Evolutionary conservation across 164 flowering plant genomes (phyloP).

Genomic region (Nelumbo lutea): DNA sequence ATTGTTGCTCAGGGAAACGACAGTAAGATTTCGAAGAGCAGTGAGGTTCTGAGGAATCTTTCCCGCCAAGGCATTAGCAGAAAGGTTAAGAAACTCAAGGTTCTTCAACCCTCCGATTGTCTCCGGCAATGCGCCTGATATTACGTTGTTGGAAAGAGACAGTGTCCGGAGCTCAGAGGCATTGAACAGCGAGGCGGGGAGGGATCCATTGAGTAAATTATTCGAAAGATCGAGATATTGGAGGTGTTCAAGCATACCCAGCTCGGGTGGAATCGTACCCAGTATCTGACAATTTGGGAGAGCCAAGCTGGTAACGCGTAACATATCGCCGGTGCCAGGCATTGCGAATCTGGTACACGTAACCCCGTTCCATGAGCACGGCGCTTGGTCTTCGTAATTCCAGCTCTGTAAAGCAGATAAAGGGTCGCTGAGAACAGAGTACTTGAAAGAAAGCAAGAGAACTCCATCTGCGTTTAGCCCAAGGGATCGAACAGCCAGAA

Average conservation of each 20-base stretch:
- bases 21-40: slow-evolving; percentile 37
- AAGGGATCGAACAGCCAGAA: slow-evolving; percentile 10
- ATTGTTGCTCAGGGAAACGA: slow-evolving; percentile 53
- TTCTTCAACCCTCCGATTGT: slow-evolving; percentile 23
- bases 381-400: slow-evolving; percentile 54
- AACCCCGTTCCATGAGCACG: slow-evolving; percentile 86
- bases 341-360: slow-evolving; percentile 28
- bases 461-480: slow-evolving; percentile 64
- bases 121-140: slow-evolving; percentile 66
- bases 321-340: background rate
- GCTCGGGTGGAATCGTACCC: slow-evolving; percentile 56
- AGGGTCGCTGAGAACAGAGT: slow-evolving; percentile 64
- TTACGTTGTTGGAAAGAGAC: slow-evolving; percentile 56
- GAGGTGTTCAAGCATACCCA: slow-evolving; percentile 55
- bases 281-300: slow-evolving; percentile 60
- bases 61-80: slow-evolving; percentile 76
- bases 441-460: slow-evolving; percentile 66
- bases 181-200: slow-evolving; percentile 50
- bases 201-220: slow-evolving; percentile 77
- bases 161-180: slow-evolving; percentile 51
- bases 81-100: slow-evolving; percentile 66
- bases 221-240: slow-evolving; percentile 64
- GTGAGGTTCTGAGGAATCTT: slow-evolving; percentile 43
- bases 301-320: slow-evolving; percentile 46
- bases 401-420: slow-evolving; percentile 44